These are phyloP conservation scores for Achaetomiella virescens DNA, from an alignment of 495 filamentous ascomycete species.

Conservation along the genomic window DNA sequence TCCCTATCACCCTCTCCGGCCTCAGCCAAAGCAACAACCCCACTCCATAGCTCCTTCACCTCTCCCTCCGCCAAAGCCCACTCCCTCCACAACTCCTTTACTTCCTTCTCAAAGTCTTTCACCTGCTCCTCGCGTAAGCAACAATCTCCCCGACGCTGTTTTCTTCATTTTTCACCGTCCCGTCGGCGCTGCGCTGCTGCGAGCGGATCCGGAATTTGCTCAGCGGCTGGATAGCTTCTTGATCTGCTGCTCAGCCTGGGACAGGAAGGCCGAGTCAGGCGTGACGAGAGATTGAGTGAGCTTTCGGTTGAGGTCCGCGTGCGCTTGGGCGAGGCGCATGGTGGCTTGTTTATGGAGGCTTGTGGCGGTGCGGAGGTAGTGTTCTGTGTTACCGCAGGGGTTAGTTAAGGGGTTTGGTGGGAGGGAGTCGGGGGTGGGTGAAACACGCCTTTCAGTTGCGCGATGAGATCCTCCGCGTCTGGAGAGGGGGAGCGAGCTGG, in stretches of 20 bases:
- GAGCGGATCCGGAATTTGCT: constrained; percentile 11
- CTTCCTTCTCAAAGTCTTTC: constrained; percentile 18
- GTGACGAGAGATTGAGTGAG: constrained; percentile 4
- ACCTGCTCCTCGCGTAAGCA: constrained; percentile 19
- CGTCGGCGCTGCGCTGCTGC: constrained; percentile 5
- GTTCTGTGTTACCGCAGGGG: constrained; percentile 5
- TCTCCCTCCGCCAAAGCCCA: constrained; percentile 23
- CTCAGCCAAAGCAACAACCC: no score
- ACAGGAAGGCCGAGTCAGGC: constrained; percentile 18
- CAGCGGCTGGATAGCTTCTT: constrained; percentile 10
- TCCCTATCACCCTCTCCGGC: neutral
- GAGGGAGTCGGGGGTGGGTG: neutral
- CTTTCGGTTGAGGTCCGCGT: constrained; percentile 12
- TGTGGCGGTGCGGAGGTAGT: constrained; percentile 16
- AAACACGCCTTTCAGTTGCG: constrained; percentile 21
- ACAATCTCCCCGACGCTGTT: constrained; percentile 20
- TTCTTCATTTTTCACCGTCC: constrained; percentile 6
- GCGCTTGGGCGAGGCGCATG: constrained; percentile 17
- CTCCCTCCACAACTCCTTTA: constrained; percentile 17
- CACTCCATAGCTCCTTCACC: constrained; percentile 19
- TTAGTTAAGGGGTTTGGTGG: neutral
- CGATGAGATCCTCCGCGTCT: constrained; percentile 14
- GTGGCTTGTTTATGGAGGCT: constrained; percentile 13
- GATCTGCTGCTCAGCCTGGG: constrained; percentile 8
- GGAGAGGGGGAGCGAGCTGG: constrained; percentile 1